Conservation (phyloP, 805 yeast genomes). For the Spathaspora gorwiae region DNA sequence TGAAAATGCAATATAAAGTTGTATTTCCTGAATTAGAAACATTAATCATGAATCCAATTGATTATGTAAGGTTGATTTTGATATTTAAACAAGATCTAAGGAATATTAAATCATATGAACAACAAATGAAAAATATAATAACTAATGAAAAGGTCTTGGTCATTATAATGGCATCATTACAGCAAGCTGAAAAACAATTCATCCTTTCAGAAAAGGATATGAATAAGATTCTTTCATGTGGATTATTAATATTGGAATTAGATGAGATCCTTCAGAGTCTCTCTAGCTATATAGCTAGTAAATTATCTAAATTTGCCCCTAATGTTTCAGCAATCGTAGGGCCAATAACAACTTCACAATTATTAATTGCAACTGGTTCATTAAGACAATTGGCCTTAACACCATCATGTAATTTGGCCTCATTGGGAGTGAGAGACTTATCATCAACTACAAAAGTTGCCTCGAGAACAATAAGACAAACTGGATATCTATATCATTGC, state of each 20-base stretch:
- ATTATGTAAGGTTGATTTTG: slow-evolving; percentile 52
- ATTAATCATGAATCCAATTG: slow-evolving; percentile 56
- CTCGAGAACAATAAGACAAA: slow-evolving; percentile 49
- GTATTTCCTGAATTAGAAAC: slow-evolving; percentile 71
- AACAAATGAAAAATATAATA: slow-evolving; percentile 39
- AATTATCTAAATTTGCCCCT: slow-evolving; percentile 66
- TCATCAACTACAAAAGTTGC: slow-evolving; percentile 22
- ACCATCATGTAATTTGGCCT: slow-evolving; percentile 81
- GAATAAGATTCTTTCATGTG: slow-evolving; percentile 36
- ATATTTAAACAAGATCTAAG: slow-evolving; percentile 47
- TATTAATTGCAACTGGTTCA: slow-evolving; percentile 68
- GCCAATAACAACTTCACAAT: slow-evolving; percentile 64
- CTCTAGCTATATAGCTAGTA: slow-evolving; percentile 50
- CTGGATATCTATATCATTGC: slow-evolving; percentile 64
- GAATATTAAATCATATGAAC: slow-evolving; percentile 23
- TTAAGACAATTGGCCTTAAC: slow-evolving; percentile 57
- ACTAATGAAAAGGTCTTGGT: slow-evolving; percentile 66
- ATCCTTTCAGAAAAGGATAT: slow-evolving; percentile 26
- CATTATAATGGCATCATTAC: slow-evolving; percentile 65
- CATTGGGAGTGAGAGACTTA: slow-evolving; percentile 56
- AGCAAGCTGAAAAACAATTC: slow-evolving; percentile 37
- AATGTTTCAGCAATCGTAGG: slow-evolving; percentile 73
- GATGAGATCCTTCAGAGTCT: slow-evolving; percentile 40
- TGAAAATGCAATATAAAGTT: slow-evolving; percentile 49
- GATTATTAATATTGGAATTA: slow-evolving; percentile 45